phyloP scores from a whole-genome alignment of 257 asterid species.

The Fraxinus cuspidata region DNA sequence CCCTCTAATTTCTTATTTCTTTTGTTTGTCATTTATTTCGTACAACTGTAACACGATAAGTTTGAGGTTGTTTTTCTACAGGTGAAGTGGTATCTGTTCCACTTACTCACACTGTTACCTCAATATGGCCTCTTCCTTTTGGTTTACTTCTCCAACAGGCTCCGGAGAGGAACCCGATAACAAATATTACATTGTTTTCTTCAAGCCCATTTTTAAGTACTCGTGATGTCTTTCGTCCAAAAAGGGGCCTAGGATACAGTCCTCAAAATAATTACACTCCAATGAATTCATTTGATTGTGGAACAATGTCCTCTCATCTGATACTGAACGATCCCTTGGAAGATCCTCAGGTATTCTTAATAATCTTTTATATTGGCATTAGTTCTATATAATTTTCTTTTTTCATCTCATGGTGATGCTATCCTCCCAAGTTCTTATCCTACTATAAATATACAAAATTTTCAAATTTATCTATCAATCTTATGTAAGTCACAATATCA shows the following conservation, averaged over 20 bases:
- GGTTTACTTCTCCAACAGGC: conserved; percentile 89
- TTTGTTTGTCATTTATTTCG: conserved; percentile 8
- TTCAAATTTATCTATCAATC: conserved; percentile 14
- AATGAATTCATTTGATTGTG: conserved; percentile 47
- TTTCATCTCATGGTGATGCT: conserved; percentile 7
- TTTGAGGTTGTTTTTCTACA: conserved; percentile 39
- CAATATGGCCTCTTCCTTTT: conserved; percentile 94
- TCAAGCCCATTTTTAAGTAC: conserved; percentile 50
- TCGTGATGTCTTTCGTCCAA: conserved; percentile 57
- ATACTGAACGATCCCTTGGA: conserved; percentile 81
- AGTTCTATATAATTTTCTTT: conserved; percentile 14
- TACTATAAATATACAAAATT: neutral
- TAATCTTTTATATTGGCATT: neutral
- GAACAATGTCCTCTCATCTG: conserved; percentile 66
- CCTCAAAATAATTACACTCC: conserved; percentile 50
- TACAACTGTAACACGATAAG: conserved; percentile 24
- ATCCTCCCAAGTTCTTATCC: conserved; percentile 7
- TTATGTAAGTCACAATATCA: conserved; percentile 2
- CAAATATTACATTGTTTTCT: conserved; percentile 52
- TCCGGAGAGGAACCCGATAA: conserved; percentile 60
- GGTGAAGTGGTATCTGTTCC: conserved; percentile 89
- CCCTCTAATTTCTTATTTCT: conserved; percentile 13
- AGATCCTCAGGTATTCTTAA: conserved; percentile 74
- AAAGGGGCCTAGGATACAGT: conserved; percentile 61
- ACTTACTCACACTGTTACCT: conserved; percentile 61